These are phyloP conservation scores for Verticillium alfalfae DNA, from an alignment of 2,329 filamentous ascomycete genomes.

Conservation along the genomic window DNA sequence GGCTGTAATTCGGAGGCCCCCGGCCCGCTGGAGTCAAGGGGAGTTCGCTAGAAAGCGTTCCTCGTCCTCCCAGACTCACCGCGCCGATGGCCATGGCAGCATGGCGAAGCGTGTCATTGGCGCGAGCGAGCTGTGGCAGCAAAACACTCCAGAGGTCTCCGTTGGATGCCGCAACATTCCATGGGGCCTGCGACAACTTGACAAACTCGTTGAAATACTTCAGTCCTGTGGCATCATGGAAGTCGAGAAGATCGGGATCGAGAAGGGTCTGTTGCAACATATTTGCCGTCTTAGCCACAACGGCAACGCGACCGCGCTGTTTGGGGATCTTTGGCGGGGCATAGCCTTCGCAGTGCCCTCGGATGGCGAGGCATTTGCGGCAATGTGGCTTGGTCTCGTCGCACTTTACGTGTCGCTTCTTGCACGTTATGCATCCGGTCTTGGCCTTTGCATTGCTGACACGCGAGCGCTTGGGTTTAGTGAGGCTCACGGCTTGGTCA, in stretches of 20 bases:
- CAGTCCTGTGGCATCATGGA: slow-evolving; percentile 6
- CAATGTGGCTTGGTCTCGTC: slow-evolving; percentile 13
- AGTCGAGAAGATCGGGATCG: slow-evolving; percentile 10
- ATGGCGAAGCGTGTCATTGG: slow-evolving; percentile 18
- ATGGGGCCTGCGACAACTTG: slow-evolving; percentile 17
- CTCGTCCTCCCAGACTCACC: slow-evolving; percentile 15
- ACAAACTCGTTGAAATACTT: slow-evolving; percentile 25
- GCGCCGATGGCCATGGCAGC: slow-evolving; percentile 26
- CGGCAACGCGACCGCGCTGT: background rate
- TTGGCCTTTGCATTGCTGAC: slow-evolving; percentile 11
- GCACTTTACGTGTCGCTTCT: slow-evolving; percentile 13
- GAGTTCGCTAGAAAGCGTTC: slow-evolving; percentile 6
- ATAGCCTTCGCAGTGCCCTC: slow-evolving; percentile 12
- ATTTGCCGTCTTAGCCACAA: background rate
- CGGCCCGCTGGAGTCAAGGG: slow-evolving; percentile 2
- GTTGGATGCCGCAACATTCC: slow-evolving; percentile 18
- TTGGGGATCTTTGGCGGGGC: background rate
- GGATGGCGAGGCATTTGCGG: slow-evolving; percentile 9
- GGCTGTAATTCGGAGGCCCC: slow-evolving; percentile 2
- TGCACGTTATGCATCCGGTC: slow-evolving; percentile 12
- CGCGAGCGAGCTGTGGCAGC: slow-evolving; percentile 22
- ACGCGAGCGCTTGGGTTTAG: slow-evolving; percentile 7
- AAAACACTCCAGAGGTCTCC: slow-evolving; percentile 20
- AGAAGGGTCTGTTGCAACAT: slow-evolving; percentile 8
- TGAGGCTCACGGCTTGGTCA: background rate